Base-by-base conservation (phyloP, 495 filamentous ascomycete species). In the Trichoderma virens region DNA sequence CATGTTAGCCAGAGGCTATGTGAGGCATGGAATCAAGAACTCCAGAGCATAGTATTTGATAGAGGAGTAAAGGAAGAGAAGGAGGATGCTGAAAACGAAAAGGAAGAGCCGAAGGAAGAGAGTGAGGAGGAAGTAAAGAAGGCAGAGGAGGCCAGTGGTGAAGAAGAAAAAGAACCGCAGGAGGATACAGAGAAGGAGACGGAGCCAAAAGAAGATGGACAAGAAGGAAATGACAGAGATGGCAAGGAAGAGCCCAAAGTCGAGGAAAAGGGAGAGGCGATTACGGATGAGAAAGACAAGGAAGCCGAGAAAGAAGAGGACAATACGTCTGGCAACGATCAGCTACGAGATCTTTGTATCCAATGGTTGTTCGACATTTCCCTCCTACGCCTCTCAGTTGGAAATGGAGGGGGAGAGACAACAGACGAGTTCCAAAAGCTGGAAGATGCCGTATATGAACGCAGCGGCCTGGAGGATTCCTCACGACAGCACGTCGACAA, bases 351-450 rank as follows among this genome's bases (percentile, higher is more conserved):
- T 61, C 75, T 83, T 67, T 80, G 84, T 11, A 80, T 88, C 6
- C 94, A 97, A 69, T 81, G 88, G 59, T 79, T 93, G 25, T 94
- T 95, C 67, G 94, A 98, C 70, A 73, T 87, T 8, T 66, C 84
- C 34, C 90, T 92, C 65, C 78, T 97, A 16, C 61, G 39, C 38
- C 34, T 30, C n/a, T 38, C 34, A 2, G 23, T 62, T 7, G 27
- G 38, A 41, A 45, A 45, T 23, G 20, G 28, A 6, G 30, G 30
- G 31, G 61, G 27, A 30, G 61, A 62, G 25, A 30, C 25, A 18
- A 9, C 73, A 3, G 70, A 78, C 23, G 73, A 76, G 59, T 70
- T 89, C 51, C 72, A 74, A 66, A 72, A 71, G 11, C 71, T 84
- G 60, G 75, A 78, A 51, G 78, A 77, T 13, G 75, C 69, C 13